These are phyloP conservation scores for Porphyrellus cyaneotinctus DNA, from an alignment of 768 basidiomycete genomes.

Conservation along the genomic window DNA sequence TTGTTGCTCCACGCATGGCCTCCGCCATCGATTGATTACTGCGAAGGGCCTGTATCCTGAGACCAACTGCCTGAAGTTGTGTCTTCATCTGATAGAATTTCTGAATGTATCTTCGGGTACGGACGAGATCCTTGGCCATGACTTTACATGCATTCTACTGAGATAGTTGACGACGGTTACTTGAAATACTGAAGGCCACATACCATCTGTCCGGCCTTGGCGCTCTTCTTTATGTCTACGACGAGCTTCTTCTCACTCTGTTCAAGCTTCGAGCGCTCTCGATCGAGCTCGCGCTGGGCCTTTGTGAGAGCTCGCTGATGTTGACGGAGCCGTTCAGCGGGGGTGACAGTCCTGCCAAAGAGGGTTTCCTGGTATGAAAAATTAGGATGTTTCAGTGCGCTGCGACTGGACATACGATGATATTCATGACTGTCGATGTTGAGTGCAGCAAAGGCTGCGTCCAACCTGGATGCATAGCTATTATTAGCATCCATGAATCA, in stretches of 20 bases:
- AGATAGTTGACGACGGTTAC: constrained; percentile 17
- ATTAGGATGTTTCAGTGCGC: constrained; percentile 8
- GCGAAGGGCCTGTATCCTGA: constrained; percentile 93
- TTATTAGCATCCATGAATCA: not conserved
- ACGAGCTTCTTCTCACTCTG: constrained; percentile 96
- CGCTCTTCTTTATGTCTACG: constrained; percentile 92
- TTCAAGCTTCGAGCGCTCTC: constrained; percentile 91
- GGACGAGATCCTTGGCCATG: constrained; percentile 97
- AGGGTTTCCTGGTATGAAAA: constrained; percentile 75
- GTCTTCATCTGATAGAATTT: constrained; percentile 99
- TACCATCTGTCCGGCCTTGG: constrained; percentile 93
- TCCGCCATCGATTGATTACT: constrained; percentile 99
- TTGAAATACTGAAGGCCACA: constrained; percentile 13
- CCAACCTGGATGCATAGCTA: not conserved
- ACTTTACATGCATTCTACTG: constrained; percentile 95
- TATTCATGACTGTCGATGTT: constrained; percentile 56
- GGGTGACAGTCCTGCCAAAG: constrained; percentile 91
- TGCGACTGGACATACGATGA: constrained; percentile 47
- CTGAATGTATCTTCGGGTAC: constrained; percentile 91
- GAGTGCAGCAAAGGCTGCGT: constrained; percentile 13
- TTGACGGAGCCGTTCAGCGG: constrained; percentile 93
- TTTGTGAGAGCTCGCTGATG: constrained; percentile 95
- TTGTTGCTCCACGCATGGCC: constrained; percentile 97
- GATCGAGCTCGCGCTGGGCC: constrained; percentile 96
- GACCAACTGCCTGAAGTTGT: constrained; percentile 91